Evolutionary conservation across 2,329 filamentous ascomycete genomes (phyloP).

Genomic region (Curvularia sp.): DNA sequence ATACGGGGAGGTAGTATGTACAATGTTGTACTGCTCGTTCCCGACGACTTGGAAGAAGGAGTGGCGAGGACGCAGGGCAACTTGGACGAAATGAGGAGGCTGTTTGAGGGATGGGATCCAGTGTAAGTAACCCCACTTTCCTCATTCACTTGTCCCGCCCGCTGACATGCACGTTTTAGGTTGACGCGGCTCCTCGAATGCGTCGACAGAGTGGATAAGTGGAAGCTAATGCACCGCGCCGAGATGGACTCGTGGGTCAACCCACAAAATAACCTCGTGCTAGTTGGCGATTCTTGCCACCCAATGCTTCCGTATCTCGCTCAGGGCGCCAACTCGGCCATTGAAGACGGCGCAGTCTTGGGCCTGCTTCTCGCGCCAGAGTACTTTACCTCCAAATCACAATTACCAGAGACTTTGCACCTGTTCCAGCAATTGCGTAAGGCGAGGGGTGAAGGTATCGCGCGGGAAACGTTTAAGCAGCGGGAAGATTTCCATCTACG

Average conservation of each 20-base stretch:
- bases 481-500: constrained; percentile 52
- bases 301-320: constrained; percentile 48
- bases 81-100: constrained; percentile 65
- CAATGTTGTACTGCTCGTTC: constrained; percentile 71
- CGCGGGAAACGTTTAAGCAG: constrained; percentile 66
- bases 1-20: constrained; percentile 66
- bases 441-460: constrained; percentile 62
- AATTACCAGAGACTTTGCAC: constrained; percentile 51
- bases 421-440: constrained; percentile 58
- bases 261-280: constrained; percentile 64
- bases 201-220: constrained; percentile 70
- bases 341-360: constrained; percentile 73
- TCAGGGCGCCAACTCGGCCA: constrained; percentile 66
- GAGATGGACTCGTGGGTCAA: constrained; percentile 50
- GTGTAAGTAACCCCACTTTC: constrained; percentile 51
- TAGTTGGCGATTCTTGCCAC: constrained; percentile 45
- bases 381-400: constrained; percentile 23
- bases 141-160: constrained; percentile 36
- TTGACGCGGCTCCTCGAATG: constrained; percentile 41
- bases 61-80: constrained; percentile 62
- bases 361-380: constrained; percentile 60
- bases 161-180: constrained; percentile 17
- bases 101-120: constrained; percentile 72
- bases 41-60: constrained; percentile 66
- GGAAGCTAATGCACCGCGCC: constrained; percentile 68